Evolutionary conservation across 2,329 filamentous ascomycete species (phyloP).

Genomic region (Pseudogymnoascus sp.): DNA sequence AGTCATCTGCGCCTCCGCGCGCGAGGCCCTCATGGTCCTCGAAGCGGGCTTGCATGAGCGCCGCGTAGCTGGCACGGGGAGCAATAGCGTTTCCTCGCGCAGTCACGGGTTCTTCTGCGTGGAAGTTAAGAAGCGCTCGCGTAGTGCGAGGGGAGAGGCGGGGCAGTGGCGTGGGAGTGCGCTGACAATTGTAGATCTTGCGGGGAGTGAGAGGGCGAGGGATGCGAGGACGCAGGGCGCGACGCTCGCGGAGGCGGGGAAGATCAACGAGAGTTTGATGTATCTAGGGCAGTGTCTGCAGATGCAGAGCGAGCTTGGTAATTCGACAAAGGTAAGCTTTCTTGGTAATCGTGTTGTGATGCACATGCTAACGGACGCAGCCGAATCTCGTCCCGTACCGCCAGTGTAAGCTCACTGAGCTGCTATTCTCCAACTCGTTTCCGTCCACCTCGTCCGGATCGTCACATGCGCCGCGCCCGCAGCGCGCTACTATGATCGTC

Average conservation of each 20-base stretch:
- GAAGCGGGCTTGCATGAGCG: slow-evolving; percentile 84
- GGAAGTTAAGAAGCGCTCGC: slow-evolving; percentile 76
- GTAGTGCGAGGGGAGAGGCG: slow-evolving; percentile 41
- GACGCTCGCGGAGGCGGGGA: slow-evolving; percentile 88
- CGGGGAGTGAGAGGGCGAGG: slow-evolving; percentile 85
- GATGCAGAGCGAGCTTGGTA: slow-evolving; percentile 77
- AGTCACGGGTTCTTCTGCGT: slow-evolving; percentile 96
- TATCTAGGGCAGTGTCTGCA: slow-evolving; percentile 95
- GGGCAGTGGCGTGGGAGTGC: slow-evolving; percentile 67
- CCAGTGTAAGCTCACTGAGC: slow-evolving; percentile 77
- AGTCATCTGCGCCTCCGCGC: slow-evolving; percentile 72
- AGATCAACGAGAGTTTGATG: slow-evolving; percentile 98
- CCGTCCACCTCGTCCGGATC: slow-evolving; percentile 30
- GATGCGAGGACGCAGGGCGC: slow-evolving; percentile 91
- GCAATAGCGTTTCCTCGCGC: slow-evolving; percentile 84
- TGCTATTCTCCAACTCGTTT: slow-evolving; percentile 83
- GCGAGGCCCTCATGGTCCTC: slow-evolving; percentile 80
- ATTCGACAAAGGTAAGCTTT: slow-evolving; percentile 58
- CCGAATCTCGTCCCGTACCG: slow-evolving; percentile 69
- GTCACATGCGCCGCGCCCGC: slow-evolving; percentile 49
- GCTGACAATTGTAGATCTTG: slow-evolving; percentile 83
- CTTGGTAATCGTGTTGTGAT: neutral
- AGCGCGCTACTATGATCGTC: slow-evolving; percentile 92
- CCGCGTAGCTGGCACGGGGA: slow-evolving; percentile 80
- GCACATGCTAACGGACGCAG: slow-evolving; percentile 34